A percentile compares a stretch with the other conserved stretches of the same genome.
Conservation (phyloP, 441 rosid genomes). For the Gossypium schwendimanii region DNA sequence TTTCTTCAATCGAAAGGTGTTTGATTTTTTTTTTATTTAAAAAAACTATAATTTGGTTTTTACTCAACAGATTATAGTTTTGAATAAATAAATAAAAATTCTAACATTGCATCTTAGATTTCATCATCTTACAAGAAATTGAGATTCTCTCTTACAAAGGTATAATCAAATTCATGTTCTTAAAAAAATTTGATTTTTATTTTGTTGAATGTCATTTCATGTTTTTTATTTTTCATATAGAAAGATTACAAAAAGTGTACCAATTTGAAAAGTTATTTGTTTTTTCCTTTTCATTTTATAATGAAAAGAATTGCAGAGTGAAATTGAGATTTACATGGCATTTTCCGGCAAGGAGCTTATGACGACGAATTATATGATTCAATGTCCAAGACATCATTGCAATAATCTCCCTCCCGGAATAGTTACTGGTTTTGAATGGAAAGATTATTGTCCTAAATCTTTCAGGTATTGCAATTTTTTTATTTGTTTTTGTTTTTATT, state of each 20-base stretch:
- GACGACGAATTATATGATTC: slow-evolving; percentile 18
- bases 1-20: neutral
- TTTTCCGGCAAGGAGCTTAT: slow-evolving; percentile 16
- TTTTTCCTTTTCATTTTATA: neutral
- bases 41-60: neutral
- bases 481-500: neutral
- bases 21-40: neutral
- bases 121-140: neutral
- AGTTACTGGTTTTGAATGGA: slow-evolving; percentile 40
- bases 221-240: no score
- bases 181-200: neutral
- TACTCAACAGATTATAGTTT: neutral
- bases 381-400: slow-evolving; percentile 18
- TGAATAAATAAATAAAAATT: neutral
- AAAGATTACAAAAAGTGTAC: no score
- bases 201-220: no score
- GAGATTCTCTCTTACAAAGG: neutral
- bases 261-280: neutral
- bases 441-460: slow-evolving; percentile 48
- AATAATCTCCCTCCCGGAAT: slow-evolving; percentile 26
- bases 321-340: slow-evolving; percentile 18
- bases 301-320: neutral
- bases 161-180: neutral
- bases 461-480: slow-evolving; percentile 31
- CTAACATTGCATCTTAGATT: no score